Percentiles rank a stretch among this genome's conserved stretches.
Evolutionary conservation across 2,329 filamentous ascomycete species (phyloP).

Genomic region (Beauveria caledonica): DNA sequence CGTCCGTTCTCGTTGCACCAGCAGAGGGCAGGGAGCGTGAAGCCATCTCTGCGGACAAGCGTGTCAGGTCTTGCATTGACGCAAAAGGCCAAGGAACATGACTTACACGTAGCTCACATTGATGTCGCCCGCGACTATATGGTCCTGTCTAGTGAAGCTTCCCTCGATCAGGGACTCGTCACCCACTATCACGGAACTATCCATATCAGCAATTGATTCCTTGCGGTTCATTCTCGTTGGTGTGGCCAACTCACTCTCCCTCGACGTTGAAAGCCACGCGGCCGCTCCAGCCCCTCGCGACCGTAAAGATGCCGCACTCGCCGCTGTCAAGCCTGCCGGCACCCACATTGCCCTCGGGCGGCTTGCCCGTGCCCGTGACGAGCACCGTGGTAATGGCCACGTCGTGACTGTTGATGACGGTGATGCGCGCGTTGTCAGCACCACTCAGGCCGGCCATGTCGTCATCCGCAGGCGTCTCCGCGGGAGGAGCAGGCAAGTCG

Average conservation of each 20-base stretch:
- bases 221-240: neutral
- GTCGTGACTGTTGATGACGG: neutral
- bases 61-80: neutral
- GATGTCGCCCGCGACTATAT: conserved; percentile 8
- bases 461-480: neutral
- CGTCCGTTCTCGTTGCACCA: conserved; percentile 13
- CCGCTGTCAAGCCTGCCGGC: neutral
- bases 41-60: conserved; percentile 3
- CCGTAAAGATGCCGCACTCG: conserved; percentile 2
- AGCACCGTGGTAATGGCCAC: conserved; percentile 5
- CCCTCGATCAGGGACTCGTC: conserved; percentile 13
- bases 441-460: neutral
- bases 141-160: conserved; percentile 10
- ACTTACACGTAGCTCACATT: conserved; percentile 15
- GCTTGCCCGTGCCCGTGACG: neutral
- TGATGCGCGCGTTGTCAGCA: neutral
- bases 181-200: conserved; percentile 17
- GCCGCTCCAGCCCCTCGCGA: conserved; percentile 8
- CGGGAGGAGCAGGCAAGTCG: neutral
- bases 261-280: conserved; percentile 10
- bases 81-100: neutral
- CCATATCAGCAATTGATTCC: neutral
- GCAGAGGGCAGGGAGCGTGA: conserved; percentile 10
- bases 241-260: neutral
- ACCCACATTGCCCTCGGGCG: neutral